Evolutionary conservation across 2,329 filamentous ascomycete species (phyloP), one percentile per base, ranked within the genome.

Genomic region (Colletotrichum sublineola): DNA sequence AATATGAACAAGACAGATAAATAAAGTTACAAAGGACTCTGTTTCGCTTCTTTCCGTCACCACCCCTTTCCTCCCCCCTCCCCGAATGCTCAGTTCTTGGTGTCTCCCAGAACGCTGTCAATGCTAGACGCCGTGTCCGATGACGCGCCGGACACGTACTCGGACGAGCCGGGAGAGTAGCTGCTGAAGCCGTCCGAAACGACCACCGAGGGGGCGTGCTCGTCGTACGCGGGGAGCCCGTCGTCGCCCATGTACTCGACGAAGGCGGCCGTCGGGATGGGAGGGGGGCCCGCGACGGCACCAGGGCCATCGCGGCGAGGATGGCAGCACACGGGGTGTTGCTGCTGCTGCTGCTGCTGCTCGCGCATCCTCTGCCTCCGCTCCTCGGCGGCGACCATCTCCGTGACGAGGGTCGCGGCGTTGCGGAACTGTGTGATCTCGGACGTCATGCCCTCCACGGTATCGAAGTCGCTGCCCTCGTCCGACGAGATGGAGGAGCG

Each of bases 401-500:
- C 82, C 52, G 82, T 83, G 0, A 88, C 84, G 56, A 86, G 79
- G 7, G 81, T 80, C 8, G 85, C 85, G 2, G 83, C 86, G 63
- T 81, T 81, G 2, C 86, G 82, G 77, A 88, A 85, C 61, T 83
- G 80, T 3, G 84, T 82, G 74, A 88, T 82, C 75, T 87, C 86
- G 75, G 86, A 82, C 74, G 86, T 84, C 82, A 87, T 85, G 3
- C 83, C 83, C 14, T 78, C 77, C 8, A 75, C 71, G 20, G 44
- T 63, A 7, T 63, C 60, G 14, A 63, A 63, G 2, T 63, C 60
- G 20, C 29, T 44, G 20, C 42, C 33, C 31, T 75, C 73, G 40
- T 77, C 50, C 18, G 36, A 38, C 9, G 52, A 56, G 20, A 62
- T 75, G 65, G 63, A 61, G 73, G 53, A 78, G 7, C 38, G 74